These are phyloP conservation scores for Lactarius akahatsu DNA, from an alignment of 768 basidiomycete species.

Conservation along the genomic window DNA sequence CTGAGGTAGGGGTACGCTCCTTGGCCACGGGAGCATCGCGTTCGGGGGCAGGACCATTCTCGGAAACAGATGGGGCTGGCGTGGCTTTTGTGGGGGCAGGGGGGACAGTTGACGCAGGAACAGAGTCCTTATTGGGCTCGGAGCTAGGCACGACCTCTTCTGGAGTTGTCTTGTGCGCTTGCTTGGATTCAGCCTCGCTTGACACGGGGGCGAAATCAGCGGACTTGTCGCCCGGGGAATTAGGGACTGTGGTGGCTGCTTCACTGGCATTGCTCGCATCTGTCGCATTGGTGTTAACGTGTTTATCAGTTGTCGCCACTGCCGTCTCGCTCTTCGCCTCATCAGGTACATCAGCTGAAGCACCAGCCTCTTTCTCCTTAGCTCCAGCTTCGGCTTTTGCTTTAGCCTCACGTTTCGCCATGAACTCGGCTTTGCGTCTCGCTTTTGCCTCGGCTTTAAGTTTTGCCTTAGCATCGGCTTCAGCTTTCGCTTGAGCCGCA, in stretches of 20 bases:
- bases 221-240: background rate
- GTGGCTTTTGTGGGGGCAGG: too few relatives aligned
- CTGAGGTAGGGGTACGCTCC: background rate
- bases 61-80: background rate
- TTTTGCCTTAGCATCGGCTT: too few relatives aligned
- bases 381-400: background rate
- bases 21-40: background rate
- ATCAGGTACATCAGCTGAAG: background rate
- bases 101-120: background rate
- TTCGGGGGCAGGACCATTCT: background rate
- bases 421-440: too few relatives aligned
- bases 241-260: background rate
- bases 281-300: background rate
- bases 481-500: too few relatives aligned
- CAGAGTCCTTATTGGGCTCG: background rate
- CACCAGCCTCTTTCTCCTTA: background rate
- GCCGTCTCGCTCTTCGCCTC: background rate
- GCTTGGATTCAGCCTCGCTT: background rate
- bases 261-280: slow-evolving; percentile 2
- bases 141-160: background rate
- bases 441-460: too few relatives aligned
- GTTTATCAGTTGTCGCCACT: background rate
- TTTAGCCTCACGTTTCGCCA: background rate
- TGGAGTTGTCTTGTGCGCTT: background rate
- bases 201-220: background rate